A percentile compares a stretch with the other conserved stretches of the same genome.
These are phyloP conservation scores for Medicago ruthenica DNA, from an alignment of 306 rosid genomes.

Conservation along the genomic window DNA sequence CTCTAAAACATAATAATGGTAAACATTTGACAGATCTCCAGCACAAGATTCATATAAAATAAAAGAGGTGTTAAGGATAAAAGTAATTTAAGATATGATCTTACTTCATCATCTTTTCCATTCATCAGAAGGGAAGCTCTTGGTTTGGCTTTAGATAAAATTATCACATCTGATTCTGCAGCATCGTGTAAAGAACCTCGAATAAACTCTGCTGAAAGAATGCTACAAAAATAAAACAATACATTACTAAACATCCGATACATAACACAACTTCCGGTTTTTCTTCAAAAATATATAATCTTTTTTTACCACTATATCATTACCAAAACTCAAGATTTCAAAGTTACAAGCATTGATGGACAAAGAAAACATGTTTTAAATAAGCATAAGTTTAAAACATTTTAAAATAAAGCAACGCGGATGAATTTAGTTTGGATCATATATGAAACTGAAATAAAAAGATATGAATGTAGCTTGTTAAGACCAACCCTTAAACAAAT, in stretches of 20 bases:
- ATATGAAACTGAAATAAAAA: background rate
- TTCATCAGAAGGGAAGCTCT: constrained; percentile 73
- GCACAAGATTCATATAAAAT: too few species aligned
- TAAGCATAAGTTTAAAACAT: constrained; percentile 5
- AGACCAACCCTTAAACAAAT: background rate
- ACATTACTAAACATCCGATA: constrained; percentile 43
- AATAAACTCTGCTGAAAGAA: constrained; percentile 97
- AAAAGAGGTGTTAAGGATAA: background rate
- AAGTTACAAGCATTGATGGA: constrained; percentile 3
- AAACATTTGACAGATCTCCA: too few species aligned
- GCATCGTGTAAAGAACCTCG: constrained; percentile 79
- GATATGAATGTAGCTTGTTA: constrained; percentile 18
- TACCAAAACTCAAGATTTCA: constrained; percentile 18
- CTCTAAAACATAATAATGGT: too few species aligned
- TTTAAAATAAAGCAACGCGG: constrained; percentile 9
- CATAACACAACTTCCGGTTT: constrained; percentile 24
- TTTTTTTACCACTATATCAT: constrained; percentile 11
- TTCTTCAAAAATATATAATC: constrained; percentile 5
- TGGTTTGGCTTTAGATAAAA: constrained; percentile 82
- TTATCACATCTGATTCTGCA: constrained; percentile 67
- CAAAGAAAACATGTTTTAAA: constrained; percentile 28
- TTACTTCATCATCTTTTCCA: constrained; percentile 81
- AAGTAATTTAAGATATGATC: constrained; percentile 46
- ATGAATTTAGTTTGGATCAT: constrained; percentile 11
- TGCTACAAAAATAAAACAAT: constrained; percentile 78